Evolutionary conservation across 2,329 filamentous ascomycete species (phyloP), one percentile per base, ranked within the genome.

Genomic region (Aspergillus brasiliensis): DNA sequence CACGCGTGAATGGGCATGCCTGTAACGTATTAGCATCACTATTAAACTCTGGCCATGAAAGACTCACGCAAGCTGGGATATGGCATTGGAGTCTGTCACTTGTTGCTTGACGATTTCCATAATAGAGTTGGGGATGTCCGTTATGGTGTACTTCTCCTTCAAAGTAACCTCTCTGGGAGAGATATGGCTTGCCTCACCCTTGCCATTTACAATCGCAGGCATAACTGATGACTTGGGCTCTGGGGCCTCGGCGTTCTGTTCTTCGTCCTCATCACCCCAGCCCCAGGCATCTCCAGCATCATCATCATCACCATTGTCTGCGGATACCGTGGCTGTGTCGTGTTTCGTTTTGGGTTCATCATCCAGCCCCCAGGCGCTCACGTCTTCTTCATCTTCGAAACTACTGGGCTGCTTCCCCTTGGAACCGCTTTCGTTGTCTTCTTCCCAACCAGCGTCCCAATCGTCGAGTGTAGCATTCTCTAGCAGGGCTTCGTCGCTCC

Each of bases 81-180:
- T 70, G 40, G 70, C 64, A 49, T 77, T 70, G 7, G 77, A 75
- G 63, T 82, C 80, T 11, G 67, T 61, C 37, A 82, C 67, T 56
- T 82, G 77, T 46, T 71, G 73, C 42, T 66, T 67, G 53, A 82
- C 73, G 44, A 81, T 73, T 3, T 69, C 66, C n/a, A 81, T 63
- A 11, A 98, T 87, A 3, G 88, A 86, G 62, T 92, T 88, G 0
- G 95, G 94, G 73, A 97, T 89, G 2, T 90, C 90, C 0, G 94
- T 97, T 54, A 97, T 90, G 60, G 88, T 91, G 74, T 97, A 99
- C 1, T 85, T 90, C 77, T 99, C 95, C 62, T 84, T 90, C 47
- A 98, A 78, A 0, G 91, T 90, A 60, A 98, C 79, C 71, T 95
- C 90, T 57, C 86, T 82, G 8, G 80, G 61, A 42, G 65, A 57